Base-by-base conservation (phyloP, 176 grass and related monocot species). In the barley (Hordeum vulgare) region DNA sequence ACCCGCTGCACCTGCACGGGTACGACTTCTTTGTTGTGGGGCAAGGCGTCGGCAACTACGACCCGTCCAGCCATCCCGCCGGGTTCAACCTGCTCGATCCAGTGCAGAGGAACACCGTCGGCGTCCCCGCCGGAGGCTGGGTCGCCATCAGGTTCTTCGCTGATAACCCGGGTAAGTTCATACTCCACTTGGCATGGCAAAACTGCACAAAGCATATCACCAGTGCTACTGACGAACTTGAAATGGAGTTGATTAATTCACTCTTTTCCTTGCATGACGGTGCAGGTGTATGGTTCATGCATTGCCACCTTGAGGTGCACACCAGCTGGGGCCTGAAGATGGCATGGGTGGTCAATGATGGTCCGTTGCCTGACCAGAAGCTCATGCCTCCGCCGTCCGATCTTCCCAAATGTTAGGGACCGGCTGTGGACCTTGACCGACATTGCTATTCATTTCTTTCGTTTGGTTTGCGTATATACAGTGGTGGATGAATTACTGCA, bases 251-350 rank as follows among this genome's bases (percentile, higher is more conserved):
- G 13, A 20, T 66, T 26, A 13, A 7, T 41, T 17, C 31, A 12
- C 17, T 58, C 14, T 33, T n/a, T 18, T 44, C 39, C 3, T 65
- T 20, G n/a, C 47, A 11, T 56, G 57, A 2, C 5, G 8, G 23
- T 11, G 62, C 82, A 93, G 91, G 91, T 80, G 88, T 94, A 5
- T 94, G 91, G 91, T 88, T 94, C 62, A 94, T 90, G 91, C 90
- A 92, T 67, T 92, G 90, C 59, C 90, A 92, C 31, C 76, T 92
- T 24, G 90, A 92, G 76, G 90, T 94, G 44, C 91, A 94, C 88
- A 94, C 88, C 3, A 94, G 85, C 79, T 94, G 91, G 91, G 91
- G 91, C 8, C 47, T 94, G 62, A 90, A 85, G 85, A 94, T 94
- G 91, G 91, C 91, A 11, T 94, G 88, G 91, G 91, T 88, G 62